These are phyloP conservation scores for Rhizopus sp. DNA, from an alignment of 371 early-diverging fungal genomes.

Conservation along the genomic window DNA sequence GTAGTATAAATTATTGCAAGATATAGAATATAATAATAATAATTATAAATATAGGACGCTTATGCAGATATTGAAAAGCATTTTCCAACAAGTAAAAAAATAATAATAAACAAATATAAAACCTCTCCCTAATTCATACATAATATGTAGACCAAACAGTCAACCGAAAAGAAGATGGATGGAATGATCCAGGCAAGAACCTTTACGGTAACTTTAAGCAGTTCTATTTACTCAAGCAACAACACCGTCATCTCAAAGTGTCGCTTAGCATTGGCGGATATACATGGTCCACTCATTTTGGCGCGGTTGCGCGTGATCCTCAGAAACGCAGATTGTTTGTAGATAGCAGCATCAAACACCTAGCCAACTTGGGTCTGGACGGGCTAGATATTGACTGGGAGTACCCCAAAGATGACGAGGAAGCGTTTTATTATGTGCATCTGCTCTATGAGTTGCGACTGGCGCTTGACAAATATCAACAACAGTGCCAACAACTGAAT, in stretches of 20 bases:
- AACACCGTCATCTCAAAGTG: slow-evolving; percentile 65
- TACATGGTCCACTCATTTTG: slow-evolving; percentile 86
- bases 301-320: slow-evolving; percentile 64
- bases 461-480: slow-evolving; percentile 54
- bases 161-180: slow-evolving; percentile 56
- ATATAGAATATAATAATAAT: not conserved
- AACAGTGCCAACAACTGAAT: slow-evolving; percentile 37
- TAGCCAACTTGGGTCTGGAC: slow-evolving; percentile 62
- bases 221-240: slow-evolving; percentile 74
- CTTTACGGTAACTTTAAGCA: slow-evolving; percentile 82
- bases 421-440: slow-evolving; percentile 74
- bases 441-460: slow-evolving; percentile 71
- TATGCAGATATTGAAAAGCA: slow-evolving; percentile 54
- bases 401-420: slow-evolving; percentile 74
- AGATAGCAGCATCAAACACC: slow-evolving; percentile 54
- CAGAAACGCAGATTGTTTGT: slow-evolving; percentile 64
- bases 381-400: slow-evolving; percentile 85
- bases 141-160: slow-evolving; percentile 30
- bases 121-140: not conserved
- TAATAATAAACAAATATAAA: not conserved
- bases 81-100: slow-evolving; percentile 36
- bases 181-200: slow-evolving; percentile 67
- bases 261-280: slow-evolving; percentile 87
- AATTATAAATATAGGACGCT: slow-evolving; percentile 28
- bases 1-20: slow-evolving; percentile 38